Base-by-base conservation (phyloP, 257 asterid genomes). In the Fraxinus americana region DNA sequence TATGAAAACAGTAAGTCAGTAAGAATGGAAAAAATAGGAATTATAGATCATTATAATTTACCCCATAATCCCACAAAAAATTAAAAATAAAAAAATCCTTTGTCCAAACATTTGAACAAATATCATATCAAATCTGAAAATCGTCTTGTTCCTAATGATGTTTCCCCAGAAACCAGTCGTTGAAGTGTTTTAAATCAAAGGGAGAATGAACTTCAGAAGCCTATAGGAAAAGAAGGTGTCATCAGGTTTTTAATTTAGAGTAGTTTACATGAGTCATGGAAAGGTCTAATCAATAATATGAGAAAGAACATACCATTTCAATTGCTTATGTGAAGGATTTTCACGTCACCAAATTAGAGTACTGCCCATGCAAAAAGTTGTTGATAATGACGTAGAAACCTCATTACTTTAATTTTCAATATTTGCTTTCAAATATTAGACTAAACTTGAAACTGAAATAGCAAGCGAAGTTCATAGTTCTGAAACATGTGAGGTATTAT, bases 1-100 rank as follows among this genome's bases (percentile, higher is more conserved):
- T 67, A 78, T 71, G 70, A 82, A 75, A 79, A 78, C 35, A 27
- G 59, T 9, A 11, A 43, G 50, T 73, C 35, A 27, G 59, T 9
- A 43, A 43, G 52, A 75, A 69, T 73, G 34, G 70, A 72, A 76
- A 39, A 74, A 74, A 39, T 25, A 38, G 23, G 71, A 30, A 80
- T 34, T 63, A 54, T 41, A 68, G 59, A 76, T 65, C 43, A 16
- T 23, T 17, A 52, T 50, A 38, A n/a, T 73, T 54, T 48, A 16
- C 35, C n/a, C 27, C 65, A 19, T 2, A 54, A 6, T 19, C 11
- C n/a, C 11, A 7, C 3, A 10, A 41, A 10, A 10, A 41, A 38
- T 36, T 5, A 38, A 38, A 7, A 41, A 41, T 0, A 63, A 63
- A 25, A 1, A 8, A 73, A 25, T 43, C 36, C 67, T 50, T 77